These are phyloP conservation scores for Echria macrotheca DNA, from an alignment of 495 filamentous ascomycete genomes.

Conservation along the genomic window DNA sequence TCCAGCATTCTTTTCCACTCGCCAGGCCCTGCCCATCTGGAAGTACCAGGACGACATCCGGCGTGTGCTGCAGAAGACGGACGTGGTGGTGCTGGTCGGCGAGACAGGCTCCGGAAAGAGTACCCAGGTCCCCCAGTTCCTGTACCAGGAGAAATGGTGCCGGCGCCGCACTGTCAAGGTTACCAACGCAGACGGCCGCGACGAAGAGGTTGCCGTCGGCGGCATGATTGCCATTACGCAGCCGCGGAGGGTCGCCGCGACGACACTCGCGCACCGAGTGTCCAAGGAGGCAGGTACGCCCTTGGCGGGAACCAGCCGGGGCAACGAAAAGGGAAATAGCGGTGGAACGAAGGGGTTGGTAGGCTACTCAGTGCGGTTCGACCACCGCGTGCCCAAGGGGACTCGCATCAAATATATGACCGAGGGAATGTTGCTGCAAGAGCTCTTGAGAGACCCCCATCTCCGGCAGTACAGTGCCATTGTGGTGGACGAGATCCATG, in stretches of 20 bases:
- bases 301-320: constrained; percentile 39
- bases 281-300: constrained; percentile 86
- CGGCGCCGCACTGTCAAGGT: constrained; percentile 49
- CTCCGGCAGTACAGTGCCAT: constrained; percentile 82
- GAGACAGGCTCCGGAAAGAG: constrained; percentile 96
- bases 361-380: constrained; percentile 92
- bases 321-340: constrained; percentile 25
- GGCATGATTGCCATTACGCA: constrained; percentile 95
- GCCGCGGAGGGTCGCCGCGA: constrained; percentile 88
- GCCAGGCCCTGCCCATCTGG: constrained; percentile 76
- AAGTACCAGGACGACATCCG: constrained; percentile 64
- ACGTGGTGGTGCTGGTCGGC: constrained; percentile 82
- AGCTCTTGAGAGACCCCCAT: constrained; percentile 81
- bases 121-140: constrained; percentile 92
- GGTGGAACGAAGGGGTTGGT: constrained; percentile 61
- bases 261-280: constrained; percentile 84
- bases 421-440: constrained; percentile 94
- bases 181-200: constrained; percentile 25
- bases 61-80: constrained; percentile 53
- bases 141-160: constrained; percentile 77
- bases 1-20: constrained; percentile 31
- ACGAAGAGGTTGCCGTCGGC: constrained; percentile 56
- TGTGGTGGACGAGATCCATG: constrained; percentile 95
- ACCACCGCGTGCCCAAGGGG: constrained; percentile 64
- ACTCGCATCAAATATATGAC: constrained; percentile 90